Percentiles rank a stretch among this genome's conserved stretches.
Conservation (phyloP, 208 protist genomes). For the Trichomonas tenax region DNA sequence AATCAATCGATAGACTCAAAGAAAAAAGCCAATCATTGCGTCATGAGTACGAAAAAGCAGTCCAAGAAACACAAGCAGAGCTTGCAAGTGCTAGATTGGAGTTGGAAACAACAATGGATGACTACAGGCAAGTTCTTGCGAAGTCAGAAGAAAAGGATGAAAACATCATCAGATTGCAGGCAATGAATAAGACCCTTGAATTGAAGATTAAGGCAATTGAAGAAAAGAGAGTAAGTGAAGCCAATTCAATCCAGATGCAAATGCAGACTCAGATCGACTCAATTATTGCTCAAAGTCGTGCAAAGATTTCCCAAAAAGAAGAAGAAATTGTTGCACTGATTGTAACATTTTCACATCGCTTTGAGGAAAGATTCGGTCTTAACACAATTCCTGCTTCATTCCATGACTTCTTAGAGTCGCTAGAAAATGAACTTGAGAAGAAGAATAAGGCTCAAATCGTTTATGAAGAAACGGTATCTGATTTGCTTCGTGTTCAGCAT, state of each 20-base stretch:
- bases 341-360: no score
- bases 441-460: not conserved
- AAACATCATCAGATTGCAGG: not conserved
- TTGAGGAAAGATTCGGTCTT: not conserved
- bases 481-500: not conserved
- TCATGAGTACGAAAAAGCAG: not conserved
- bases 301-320: not conserved
- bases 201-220: not conserved
- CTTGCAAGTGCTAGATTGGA: not conserved
- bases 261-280: not conserved
- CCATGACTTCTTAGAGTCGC: not conserved
- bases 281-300: not conserved
- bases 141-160: not conserved
- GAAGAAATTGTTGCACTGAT: not conserved
- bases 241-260: not conserved
- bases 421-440: not conserved
- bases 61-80: not conserved
- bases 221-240: not conserved
- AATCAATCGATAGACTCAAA: not conserved
- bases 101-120: not conserved
- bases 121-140: not conserved
- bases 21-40: not conserved
- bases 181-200: not conserved
- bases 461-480: not conserved
- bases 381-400: not conserved